These are phyloP conservation scores for Erodium trifolium DNA, from an alignment of 441 rosid species.

Conservation along the genomic window DNA sequence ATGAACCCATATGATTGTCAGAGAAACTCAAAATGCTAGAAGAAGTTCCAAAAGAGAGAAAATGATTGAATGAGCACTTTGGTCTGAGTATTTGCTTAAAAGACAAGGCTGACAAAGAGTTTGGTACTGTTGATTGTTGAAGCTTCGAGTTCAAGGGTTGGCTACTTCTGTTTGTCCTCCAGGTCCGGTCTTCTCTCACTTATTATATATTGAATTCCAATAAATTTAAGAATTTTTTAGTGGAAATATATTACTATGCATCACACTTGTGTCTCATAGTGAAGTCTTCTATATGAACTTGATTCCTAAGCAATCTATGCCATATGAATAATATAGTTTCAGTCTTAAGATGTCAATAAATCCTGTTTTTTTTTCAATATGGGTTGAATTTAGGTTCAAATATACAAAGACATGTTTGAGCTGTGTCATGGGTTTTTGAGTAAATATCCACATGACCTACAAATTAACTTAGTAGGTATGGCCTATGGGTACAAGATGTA, in stretches of 20 bases:
- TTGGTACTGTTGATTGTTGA: slow-evolving; percentile 48
- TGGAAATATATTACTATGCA: slow-evolving; percentile 24
- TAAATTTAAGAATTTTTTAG: slow-evolving; percentile 24
- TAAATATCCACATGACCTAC: not conserved
- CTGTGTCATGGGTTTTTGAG: not conserved
- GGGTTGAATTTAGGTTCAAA: slow-evolving; percentile 3
- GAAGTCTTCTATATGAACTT: slow-evolving; percentile 19
- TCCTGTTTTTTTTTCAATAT: slow-evolving; percentile 3
- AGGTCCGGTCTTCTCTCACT: slow-evolving; percentile 28
- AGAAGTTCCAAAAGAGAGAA: slow-evolving; percentile 21
- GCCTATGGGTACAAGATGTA: too few species aligned
- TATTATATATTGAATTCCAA: slow-evolving; percentile 14
- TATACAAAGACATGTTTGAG: not conserved
- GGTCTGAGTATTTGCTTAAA: slow-evolving; percentile 64
- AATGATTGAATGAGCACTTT: slow-evolving; percentile 29
- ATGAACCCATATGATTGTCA: slow-evolving; percentile 48
- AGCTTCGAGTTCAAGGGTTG: slow-evolving; percentile 73
- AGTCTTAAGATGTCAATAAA: too few species aligned
- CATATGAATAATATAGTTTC: too few species aligned
- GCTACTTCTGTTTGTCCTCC: slow-evolving; percentile 25
- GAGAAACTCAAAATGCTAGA: slow-evolving; percentile 18
- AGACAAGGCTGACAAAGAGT: slow-evolving; percentile 62
- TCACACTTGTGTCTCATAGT: slow-evolving; percentile 5
- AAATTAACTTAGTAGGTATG: too few species aligned
- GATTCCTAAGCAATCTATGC: slow-evolving; percentile 27